Conservation (phyloP, 2,329 filamentous ascomycete genomes). For the Pseudopithomyces chartarum region DNA sequence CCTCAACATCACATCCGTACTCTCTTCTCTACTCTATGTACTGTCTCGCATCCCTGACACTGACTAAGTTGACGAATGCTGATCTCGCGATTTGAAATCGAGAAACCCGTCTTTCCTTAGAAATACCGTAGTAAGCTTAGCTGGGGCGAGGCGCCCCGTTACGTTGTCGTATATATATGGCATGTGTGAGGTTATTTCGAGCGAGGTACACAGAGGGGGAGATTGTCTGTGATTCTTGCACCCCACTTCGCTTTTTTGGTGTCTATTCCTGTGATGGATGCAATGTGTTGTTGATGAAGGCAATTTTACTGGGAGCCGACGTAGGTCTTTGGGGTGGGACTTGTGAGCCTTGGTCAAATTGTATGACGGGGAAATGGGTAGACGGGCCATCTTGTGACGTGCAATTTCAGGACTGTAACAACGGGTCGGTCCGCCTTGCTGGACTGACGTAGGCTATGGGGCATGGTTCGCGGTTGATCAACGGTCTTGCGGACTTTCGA, state of each 20-base stretch:
- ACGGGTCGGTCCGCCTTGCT: not conserved
- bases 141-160: not conserved
- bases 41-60: not conserved
- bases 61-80: not conserved
- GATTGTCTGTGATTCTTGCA: not conserved
- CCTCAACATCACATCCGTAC: not conserved
- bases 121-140: slow-evolving; percentile 1
- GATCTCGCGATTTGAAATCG: not conserved
- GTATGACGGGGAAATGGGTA: not conserved
- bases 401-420: not conserved
- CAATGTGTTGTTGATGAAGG: not conserved
- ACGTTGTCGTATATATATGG: no score
- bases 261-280: not conserved
- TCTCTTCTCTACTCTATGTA: no score
- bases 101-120: not conserved
- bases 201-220: not conserved
- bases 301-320: not conserved
- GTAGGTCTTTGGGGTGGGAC: not conserved
- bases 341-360: slow-evolving; percentile 1
- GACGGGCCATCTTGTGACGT: not conserved
- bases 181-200: not conserved
- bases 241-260: no score
- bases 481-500: no score
- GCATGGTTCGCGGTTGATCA: no score
- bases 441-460: no score